Evolutionary conservation across 148 eudicot genomes (phyloP).

Genomic region (Spergularia bocconei): DNA sequence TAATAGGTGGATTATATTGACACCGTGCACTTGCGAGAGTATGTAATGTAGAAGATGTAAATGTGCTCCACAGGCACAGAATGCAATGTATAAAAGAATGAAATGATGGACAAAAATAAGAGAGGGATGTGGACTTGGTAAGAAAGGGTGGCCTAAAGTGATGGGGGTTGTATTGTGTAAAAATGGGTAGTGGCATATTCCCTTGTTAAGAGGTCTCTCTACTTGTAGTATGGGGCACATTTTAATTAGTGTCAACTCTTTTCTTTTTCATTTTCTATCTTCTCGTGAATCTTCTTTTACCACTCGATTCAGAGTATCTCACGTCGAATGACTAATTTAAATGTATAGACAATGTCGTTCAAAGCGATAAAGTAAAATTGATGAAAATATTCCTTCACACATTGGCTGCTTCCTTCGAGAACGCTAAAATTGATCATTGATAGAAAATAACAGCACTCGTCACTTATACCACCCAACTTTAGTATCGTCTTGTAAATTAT

Average conservation of each 20-base stretch:
- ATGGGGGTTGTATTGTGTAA: slow-evolving; percentile 9
- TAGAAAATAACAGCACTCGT: too few species aligned
- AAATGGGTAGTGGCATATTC: not conserved
- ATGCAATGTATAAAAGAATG: not conserved
- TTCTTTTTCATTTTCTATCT: not conserved
- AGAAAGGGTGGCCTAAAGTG: not conserved
- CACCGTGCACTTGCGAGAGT: slow-evolving; percentile 3
- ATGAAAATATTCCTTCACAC: too few species aligned
- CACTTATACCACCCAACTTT: too few species aligned
- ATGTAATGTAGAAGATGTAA: not conserved
- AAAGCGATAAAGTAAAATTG: too few species aligned
- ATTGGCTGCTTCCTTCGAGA: too few species aligned
- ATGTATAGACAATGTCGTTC: too few species aligned
- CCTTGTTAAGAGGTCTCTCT: slow-evolving; percentile 4
- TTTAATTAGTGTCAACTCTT: not conserved
- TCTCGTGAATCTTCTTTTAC: not conserved
- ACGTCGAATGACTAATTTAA: too few species aligned
- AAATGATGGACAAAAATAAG: not conserved
- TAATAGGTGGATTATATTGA: not conserved
- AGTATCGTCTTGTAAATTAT: too few species aligned
- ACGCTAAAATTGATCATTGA: too few species aligned
- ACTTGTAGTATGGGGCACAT: not conserved
- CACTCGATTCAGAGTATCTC: too few species aligned
- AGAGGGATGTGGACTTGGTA: slow-evolving; percentile 5
- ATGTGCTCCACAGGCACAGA: not conserved